phyloP scores from a whole-genome alignment of 2,329 filamentous ascomycete genomes.

The Mycosphaerella arachidis region DNA sequence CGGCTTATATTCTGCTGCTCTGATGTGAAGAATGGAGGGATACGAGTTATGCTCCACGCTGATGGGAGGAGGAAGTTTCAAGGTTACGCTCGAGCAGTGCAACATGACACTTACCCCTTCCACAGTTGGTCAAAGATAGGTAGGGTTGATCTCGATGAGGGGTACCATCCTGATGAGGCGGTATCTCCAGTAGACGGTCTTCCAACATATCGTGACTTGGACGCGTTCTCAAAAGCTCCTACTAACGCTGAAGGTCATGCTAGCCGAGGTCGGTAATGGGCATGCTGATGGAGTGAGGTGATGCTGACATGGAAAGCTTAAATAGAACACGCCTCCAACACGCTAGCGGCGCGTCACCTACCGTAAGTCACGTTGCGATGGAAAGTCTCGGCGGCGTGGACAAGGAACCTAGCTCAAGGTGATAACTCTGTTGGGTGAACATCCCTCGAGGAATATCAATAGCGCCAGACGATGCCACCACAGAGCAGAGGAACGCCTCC shows the following conservation, averaged over 20 bases:
- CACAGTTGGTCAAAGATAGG: not conserved
- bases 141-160: not conserved
- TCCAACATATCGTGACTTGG: not conserved
- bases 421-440: not conserved
- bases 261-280: not conserved
- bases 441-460: not conserved
- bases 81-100: not conserved
- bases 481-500: conserved; percentile 38
- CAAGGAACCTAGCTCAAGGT: not conserved
- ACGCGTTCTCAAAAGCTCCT: not conserved
- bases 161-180: not conserved
- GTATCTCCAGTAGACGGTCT: not conserved
- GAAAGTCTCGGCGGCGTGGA: not conserved
- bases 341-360: not conserved
- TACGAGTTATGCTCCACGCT: not conserved
- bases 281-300: not conserved
- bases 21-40: not conserved
- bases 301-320: not conserved
- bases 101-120: conserved; percentile 4
- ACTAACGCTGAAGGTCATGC: not conserved
- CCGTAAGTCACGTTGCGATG: not conserved
- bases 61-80: not conserved
- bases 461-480: conserved; percentile 35
- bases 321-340: not conserved
- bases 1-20: not conserved